Evolutionary conservation across 2,329 filamentous ascomycete species (phyloP), one percentile per base, ranked within the genome.

Genomic region (Fonsecaea multimorphosa): DNA sequence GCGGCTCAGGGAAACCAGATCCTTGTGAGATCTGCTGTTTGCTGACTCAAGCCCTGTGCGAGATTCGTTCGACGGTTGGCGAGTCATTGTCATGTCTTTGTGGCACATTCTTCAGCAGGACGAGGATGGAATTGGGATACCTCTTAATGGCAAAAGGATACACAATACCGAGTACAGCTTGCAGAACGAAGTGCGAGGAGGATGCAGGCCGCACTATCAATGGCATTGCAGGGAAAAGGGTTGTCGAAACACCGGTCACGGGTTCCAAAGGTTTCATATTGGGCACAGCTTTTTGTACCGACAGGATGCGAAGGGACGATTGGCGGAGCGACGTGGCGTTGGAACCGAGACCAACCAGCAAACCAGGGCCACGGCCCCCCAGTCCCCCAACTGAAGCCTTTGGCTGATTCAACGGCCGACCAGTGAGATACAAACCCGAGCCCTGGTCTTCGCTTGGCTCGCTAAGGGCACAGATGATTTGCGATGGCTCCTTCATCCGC

Each of bases 171-270:
- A 4, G 3, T 31, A 24, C 19, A 24, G 5, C 6, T 24, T 49
- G n/a, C 44, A 24, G 19, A 49, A 49, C 3, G 8, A 12, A 24
- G 19, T 49, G 44, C 44, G 14, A 24, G 44, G 22, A 24, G n/a
- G 19, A 24, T 49, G 44, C 19, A 49, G 22, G 44, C 44, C 19
- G 8, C 44, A 8, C 11, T 49, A 49, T 49, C 44, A 49, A 24
- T 24, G 11, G 9, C 22, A 49, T 24, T 49, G 44, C 44, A 27
- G 5, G 19, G 44, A 16, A 1, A 16, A 44, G n/a, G n/a, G 2
- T 44, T 19, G 44, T 49, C 44, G 22, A 49, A 49, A 49, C 44
- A 49, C 19, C 44, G 44, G 44, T 49, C 44, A 49, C 44, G 19
- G 19, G 44, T 49, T 24, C 44, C 19, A 12, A n/a, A 12, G 44